A percentile compares a stretch with the other conserved stretches of the same genome.
Conservation (phyloP, 352 stramenopile genomes). For the Phytophthora palmivora region DNA sequence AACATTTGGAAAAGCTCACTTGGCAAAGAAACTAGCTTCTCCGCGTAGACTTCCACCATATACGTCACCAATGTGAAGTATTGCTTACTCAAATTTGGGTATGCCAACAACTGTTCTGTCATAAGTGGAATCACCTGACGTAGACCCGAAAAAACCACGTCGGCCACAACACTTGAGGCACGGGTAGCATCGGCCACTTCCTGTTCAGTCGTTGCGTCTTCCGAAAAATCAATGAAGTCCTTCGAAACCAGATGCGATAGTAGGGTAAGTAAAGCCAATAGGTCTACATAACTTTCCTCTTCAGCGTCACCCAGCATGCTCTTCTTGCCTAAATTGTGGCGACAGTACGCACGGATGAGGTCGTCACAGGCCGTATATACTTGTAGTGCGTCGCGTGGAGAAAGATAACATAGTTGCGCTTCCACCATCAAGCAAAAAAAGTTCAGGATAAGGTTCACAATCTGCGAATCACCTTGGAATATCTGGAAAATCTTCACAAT, state of each 20-base stretch:
- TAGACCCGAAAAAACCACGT: conserved; percentile 90
- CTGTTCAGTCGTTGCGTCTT: conserved; percentile 68
- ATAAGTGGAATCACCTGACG: conserved; percentile 91
- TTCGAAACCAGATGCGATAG: conserved; percentile 84
- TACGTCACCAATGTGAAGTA: conserved; percentile 91
- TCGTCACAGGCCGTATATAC: conserved; percentile 80
- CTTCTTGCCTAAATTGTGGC: conserved; percentile 74
- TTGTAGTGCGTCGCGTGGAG: conserved; percentile 66
- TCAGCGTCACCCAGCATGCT: conserved; percentile 69
- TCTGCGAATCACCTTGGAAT: conserved; percentile 75
- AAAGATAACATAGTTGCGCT: conserved; percentile 82
- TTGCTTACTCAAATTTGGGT: conserved; percentile 85
- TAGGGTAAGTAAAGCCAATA: conserved; percentile 80
- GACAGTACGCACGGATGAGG: conserved; percentile 73
- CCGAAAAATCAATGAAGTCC: conserved; percentile 88
- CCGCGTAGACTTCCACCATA: conserved; percentile 88
- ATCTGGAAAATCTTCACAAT: conserved; percentile 81
- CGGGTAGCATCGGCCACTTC: conserved; percentile 63
- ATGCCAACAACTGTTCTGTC: conserved; percentile 88
- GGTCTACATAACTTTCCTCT: conserved; percentile 79
- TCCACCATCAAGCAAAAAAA: conserved; percentile 86
- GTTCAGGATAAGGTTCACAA: conserved; percentile 74
- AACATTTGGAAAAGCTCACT: conserved; percentile 77
- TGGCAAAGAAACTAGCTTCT: conserved; percentile 75
- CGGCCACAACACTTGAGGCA: conserved; percentile 73